Conservation (phyloP, 2,329 filamentous ascomycete genomes). For the Truncatella angustata region DNA sequence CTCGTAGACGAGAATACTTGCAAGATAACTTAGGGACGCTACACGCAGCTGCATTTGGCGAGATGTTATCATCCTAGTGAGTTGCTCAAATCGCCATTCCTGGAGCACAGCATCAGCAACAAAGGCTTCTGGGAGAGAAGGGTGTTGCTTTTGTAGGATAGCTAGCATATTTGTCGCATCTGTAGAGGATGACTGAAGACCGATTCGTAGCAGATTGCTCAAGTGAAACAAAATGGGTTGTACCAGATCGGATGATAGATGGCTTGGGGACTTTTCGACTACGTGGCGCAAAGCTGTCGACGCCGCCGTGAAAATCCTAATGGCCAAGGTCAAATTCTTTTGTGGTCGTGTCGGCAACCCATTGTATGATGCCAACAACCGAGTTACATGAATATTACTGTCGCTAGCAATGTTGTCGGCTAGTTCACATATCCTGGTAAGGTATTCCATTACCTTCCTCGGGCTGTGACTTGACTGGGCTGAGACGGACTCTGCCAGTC, state of each 20-base stretch:
- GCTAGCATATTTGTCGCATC: constrained; percentile 32
- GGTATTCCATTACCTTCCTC: constrained; percentile 40
- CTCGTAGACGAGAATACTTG: constrained; percentile 63
- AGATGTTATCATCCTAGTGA: constrained; percentile 73
- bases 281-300: constrained; percentile 41
- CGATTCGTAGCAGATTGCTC: constrained; percentile 41
- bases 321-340: constrained; percentile 36
- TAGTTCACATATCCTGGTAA: constrained; percentile 33
- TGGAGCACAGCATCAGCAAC: constrained; percentile 51
- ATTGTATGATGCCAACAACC: constrained; percentile 13
- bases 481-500: constrained; percentile 40
- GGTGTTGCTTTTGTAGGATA: constrained; percentile 31
- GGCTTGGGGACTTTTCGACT: constrained; percentile 56
- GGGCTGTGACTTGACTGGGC: constrained; percentile 43
- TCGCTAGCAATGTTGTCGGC: constrained; percentile 21
- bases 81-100: constrained; percentile 68
- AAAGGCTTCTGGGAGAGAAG: constrained; percentile 35
- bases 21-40: constrained; percentile 73
- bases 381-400: constrained; percentile 26
- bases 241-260: constrained; percentile 45
- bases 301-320: constrained; percentile 42
- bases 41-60: constrained; percentile 90
- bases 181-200: constrained; percentile 35
- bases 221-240: constrained; percentile 37
- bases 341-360: constrained; percentile 25